Base-by-base conservation (phyloP, 352 stramenopile genomes). In the Phytophthora pisi region DNA sequence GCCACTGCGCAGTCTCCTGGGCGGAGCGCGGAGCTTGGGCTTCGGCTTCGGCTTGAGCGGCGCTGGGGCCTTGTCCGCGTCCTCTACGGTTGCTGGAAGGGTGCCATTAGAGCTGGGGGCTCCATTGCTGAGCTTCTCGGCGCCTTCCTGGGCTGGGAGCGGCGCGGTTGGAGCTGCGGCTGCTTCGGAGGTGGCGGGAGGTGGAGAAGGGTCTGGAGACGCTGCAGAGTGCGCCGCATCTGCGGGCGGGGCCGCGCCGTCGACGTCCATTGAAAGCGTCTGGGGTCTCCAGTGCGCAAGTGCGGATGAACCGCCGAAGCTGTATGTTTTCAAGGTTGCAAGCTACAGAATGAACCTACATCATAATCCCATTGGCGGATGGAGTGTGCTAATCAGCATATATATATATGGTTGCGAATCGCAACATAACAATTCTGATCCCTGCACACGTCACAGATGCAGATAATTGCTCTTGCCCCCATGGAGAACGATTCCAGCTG, bases 1-100 rank as follows among this genome's bases (percentile, higher is more conserved):
- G 5, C 73, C 75, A 46, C 71, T 90, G 24, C 82, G 81, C 53
- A 90, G 53, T 45, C 84, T 69, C 20, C 81, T 70, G 3, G 79
- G 78, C 8, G 77, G 78, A 23, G 24, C 64, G 16, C 67, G 70
- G 1, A 74, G 42, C 30, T 62, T 40, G 2, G 57, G 61, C 52
- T 78, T 78, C 0, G 42, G 8, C 16, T 52, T 65, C 15, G 52
- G 57, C 16, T 75, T 75, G 10, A 67, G 43, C 7, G 66, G 67
- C 13, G 36, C 40, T 36, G 61, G 57, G 26, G 52, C 49, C n/a
- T 60, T 60, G 24, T 64, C 54, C 0, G n/a, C 20, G 2, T 38
- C 26, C 6, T 58, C 51, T 30, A 28, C 9, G 13, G 36, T 5
- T 10, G 51, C 20, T 45, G 64, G 16, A 38, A 46, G 5, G 6